Percentiles rank a stretch among this genome's conserved stretches.
Conservation (phyloP, 2,329 filamentous ascomycete species). For the Fusarium abutilonis region DNA sequence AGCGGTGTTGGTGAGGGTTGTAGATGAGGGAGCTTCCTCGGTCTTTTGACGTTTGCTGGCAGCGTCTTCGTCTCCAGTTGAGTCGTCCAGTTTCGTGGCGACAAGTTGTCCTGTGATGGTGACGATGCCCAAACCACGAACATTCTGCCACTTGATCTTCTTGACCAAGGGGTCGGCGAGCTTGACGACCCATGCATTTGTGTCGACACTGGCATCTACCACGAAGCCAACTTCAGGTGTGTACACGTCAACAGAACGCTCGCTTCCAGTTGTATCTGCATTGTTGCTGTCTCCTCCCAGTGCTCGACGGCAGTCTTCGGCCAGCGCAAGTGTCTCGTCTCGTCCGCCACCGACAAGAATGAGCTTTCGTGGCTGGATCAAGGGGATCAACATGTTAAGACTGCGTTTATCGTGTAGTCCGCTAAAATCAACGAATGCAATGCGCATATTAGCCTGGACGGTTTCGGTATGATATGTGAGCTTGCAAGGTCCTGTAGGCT, state of each 20-base stretch:
- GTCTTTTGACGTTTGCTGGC: constrained; percentile 62
- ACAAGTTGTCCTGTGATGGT: constrained; percentile 82
- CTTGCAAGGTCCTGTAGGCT: constrained; percentile 75
- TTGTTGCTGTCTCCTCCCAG: constrained; percentile 48
- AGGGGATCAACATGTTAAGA: constrained; percentile 91
- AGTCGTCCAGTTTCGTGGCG: constrained; percentile 54
- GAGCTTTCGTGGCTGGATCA: constrained; percentile 93
- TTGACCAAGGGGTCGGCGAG: constrained; percentile 85
- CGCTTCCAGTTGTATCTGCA: constrained; percentile 50
- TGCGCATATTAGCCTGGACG: constrained; percentile 75
- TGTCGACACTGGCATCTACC: constrained; percentile 94
- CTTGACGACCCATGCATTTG: constrained; percentile 96
- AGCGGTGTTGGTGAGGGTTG: constrained; percentile 40
- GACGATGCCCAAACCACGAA: constrained; percentile 87
- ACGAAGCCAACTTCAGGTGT: constrained; percentile 78
- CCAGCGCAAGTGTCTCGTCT: constrained; percentile 81
- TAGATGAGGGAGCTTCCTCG: constrained; percentile 46
- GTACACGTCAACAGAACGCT: constrained; percentile 75
- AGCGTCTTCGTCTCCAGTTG: constrained; percentile 54
- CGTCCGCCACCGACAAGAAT: constrained; percentile 86
- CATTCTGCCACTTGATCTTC: constrained; percentile 92
- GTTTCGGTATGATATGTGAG: constrained; percentile 71
- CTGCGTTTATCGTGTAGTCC: constrained; percentile 94
- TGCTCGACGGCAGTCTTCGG: constrained; percentile 80
- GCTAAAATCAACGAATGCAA: constrained; percentile 91